Base-by-base conservation (phyloP, 2,329 filamentous ascomycete species). In the Tolypocladium album region DNA sequence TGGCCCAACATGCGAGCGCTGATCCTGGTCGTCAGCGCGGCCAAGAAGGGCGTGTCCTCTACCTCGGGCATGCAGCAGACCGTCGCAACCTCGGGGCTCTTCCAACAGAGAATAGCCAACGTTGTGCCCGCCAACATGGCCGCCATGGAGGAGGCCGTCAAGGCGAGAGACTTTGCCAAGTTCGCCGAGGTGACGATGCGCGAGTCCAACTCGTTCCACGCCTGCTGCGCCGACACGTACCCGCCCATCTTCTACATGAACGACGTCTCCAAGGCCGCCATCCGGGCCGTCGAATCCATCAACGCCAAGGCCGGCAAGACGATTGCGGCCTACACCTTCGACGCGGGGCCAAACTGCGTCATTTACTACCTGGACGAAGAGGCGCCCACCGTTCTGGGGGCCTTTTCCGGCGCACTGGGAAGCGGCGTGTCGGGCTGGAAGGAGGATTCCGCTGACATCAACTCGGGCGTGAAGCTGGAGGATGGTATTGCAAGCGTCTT, bases 171-270 rank as follows among this genome's bases (percentile, higher is more conserved):
- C 76, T 99, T 99, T 76, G 84, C 86, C 67, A 79, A 82, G 24
- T 99, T 99, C 70, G 94, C 88, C 31, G 86, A 90, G 72, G 83
- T 97, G 63, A 96, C 94, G 20, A 99, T 97, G 92, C 88, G 87
- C 73, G 94, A 99, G 73, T 95, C 89, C 71, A 99, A 99, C 78
- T 90, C 87, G 61, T 99, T 99, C 85, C 94, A 99, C 75, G 90
- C 94, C 43, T 91, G 88, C 60, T 97, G 94, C 73, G 80, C 95
- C 67, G 94, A 99, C 73, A 97, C 94, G 1, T 92, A 91, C 76
- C 94, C 95, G 53, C 94, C 95, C 22, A 99, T 99, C 71, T 97
- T 96, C 76, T 99, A 99, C 80, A 87, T 99, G 82, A 99, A 97
- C 76, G 94, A 99, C 72, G 87, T 93, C 20, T 93, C 88, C 24